These are phyloP conservation scores for Arxiozyma slooffiae DNA, from an alignment of 1,139 yeast genomes.

Conservation along the genomic window DNA sequence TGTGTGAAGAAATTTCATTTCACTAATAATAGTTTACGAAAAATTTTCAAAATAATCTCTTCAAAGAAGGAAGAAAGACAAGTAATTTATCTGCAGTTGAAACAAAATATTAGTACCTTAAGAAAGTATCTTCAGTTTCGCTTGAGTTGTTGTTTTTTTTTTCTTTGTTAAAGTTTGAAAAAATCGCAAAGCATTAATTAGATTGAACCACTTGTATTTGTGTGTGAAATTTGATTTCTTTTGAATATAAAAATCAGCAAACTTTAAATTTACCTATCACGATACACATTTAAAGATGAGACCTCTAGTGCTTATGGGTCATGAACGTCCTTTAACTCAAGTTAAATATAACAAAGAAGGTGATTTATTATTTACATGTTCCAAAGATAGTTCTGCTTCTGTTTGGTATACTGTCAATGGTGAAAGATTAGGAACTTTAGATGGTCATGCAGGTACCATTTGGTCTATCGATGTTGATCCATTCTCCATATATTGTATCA, in stretches of 20 bases:
- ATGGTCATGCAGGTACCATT: conserved; percentile 86
- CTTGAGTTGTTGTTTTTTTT: too few relatives aligned
- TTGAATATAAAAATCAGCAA: neutral
- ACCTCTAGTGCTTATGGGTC: conserved; percentile 58
- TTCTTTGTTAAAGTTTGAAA: too few relatives aligned
- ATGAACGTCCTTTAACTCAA: conserved; percentile 82
- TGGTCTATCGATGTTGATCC: conserved; percentile 89
- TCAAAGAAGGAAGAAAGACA: neutral
- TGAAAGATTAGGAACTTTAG: conserved; percentile 89
- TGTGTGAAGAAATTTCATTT: neutral
- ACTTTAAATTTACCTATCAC: neutral
- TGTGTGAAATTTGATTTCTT: neutral
- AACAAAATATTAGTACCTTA: too few relatives aligned
- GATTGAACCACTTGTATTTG: neutral
- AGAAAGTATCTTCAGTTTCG: too few relatives aligned
- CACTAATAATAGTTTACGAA: neutral
- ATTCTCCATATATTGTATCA: conserved; percentile 56
- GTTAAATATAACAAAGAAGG: conserved; percentile 93
- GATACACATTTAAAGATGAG: conserved; percentile 32
- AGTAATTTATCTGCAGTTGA: neutral
- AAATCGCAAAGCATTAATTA: neutral
- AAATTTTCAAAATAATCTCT: neutral
- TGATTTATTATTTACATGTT: conserved; percentile 82
- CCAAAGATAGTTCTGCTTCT: conserved; percentile 82
- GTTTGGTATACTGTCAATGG: conserved; percentile 95